Conservation (phyloP, 2,329 filamentous ascomycete genomes). For the Claviceps capensis region DNA sequence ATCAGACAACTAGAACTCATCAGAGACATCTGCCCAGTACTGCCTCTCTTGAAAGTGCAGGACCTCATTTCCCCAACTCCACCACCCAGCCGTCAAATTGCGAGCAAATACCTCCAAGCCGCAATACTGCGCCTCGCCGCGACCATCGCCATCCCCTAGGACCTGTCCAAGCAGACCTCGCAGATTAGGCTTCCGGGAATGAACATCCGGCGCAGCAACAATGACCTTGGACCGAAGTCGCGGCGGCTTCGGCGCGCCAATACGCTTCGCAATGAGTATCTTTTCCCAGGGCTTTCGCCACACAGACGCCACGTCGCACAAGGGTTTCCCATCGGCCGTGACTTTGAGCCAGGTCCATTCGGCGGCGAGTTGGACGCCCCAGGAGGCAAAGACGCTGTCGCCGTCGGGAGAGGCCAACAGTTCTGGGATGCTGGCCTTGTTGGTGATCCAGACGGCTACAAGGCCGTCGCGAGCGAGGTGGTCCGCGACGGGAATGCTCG, state of each 20-base stretch:
- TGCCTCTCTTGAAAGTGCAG: slow-evolving; percentile 51
- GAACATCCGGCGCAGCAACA: slow-evolving; percentile 58
- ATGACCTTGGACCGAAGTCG: slow-evolving; percentile 37
- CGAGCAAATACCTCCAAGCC: slow-evolving; percentile 69
- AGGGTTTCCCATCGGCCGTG: slow-evolving; percentile 48
- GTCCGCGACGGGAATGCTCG: slow-evolving; percentile 39
- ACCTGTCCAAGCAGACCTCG: slow-evolving; percentile 43
- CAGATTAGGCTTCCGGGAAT: slow-evolving; percentile 67
- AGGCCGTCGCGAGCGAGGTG: slow-evolving; percentile 41
- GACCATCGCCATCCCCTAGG: slow-evolving; percentile 21
- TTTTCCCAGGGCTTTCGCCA: slow-evolving; percentile 71
- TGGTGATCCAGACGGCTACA: slow-evolving; percentile 67
- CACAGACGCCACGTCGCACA: slow-evolving; percentile 42
- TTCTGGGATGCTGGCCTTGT: slow-evolving; percentile 46
- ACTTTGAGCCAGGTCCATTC: slow-evolving; percentile 76
- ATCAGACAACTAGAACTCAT: neutral
- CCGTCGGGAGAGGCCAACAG: slow-evolving; percentile 38
- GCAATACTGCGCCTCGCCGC: slow-evolving; percentile 23
- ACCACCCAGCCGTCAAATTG: slow-evolving; percentile 62
- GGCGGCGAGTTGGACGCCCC: slow-evolving; percentile 50
- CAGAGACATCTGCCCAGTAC: slow-evolving; percentile 26
- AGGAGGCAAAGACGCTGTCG: slow-evolving; percentile 46
- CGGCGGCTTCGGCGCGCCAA: slow-evolving; percentile 14
- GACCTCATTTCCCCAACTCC: slow-evolving; percentile 64
- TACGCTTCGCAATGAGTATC: slow-evolving; percentile 45